These are phyloP conservation scores for Trichopus zeylanicus DNA, from an alignment of 116 monocot species.

Conservation along the genomic window DNA sequence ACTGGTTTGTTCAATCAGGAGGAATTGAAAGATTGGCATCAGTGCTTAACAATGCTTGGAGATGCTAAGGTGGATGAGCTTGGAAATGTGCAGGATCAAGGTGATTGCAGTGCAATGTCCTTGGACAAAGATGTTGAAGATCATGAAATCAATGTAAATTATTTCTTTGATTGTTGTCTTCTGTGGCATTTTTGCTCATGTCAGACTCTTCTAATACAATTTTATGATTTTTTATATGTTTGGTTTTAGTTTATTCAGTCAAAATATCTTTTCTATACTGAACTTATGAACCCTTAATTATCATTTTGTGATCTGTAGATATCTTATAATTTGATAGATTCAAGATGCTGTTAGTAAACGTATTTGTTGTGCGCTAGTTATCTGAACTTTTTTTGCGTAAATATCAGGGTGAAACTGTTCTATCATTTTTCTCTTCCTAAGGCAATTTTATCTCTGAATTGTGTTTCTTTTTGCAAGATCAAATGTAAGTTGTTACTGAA, in stretches of 20 bases:
- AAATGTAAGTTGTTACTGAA: too few species aligned
- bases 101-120: slow-evolving; percentile 54
- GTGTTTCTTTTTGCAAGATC: too few species aligned
- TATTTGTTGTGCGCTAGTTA: too few species aligned
- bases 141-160: slow-evolving; percentile 81
- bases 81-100: slow-evolving; percentile 55
- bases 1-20: slow-evolving; percentile 28
- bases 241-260: too few species aligned
- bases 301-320: not conserved
- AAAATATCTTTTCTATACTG: not conserved
- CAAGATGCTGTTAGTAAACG: too few species aligned
- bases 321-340: too few species aligned
- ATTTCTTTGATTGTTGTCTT: not conserved
- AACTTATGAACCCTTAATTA: too few species aligned
- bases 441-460: too few species aligned
- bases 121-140: slow-evolving; percentile 89
- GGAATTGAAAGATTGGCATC: slow-evolving; percentile 95
- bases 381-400: too few species aligned
- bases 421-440: too few species aligned
- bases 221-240: not conserved
- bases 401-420: too few species aligned
- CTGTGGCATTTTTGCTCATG: not conserved
- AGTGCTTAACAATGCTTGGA: slow-evolving; percentile 85
- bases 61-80: slow-evolving; percentile 87
- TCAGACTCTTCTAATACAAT: not conserved